Base-by-base conservation (phyloP, 1,139 yeast species). In the Blastobotrys niveus region DNA sequence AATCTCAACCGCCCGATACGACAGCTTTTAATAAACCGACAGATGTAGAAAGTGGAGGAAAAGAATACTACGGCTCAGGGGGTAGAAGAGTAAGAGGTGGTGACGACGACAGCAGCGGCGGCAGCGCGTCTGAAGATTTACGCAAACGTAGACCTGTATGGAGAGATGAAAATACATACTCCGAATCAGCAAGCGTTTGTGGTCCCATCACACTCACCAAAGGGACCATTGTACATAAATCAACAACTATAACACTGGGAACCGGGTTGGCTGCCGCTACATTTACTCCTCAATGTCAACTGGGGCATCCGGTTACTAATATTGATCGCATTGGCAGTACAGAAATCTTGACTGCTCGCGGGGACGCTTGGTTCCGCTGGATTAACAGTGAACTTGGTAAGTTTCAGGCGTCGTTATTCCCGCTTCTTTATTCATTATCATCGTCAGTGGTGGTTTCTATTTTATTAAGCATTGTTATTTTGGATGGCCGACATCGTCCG, bases 361-460 rank as follows among this genome's bases (percentile, higher is more conserved):
- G 42, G 15, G 25, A 42, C 6, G 47, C 39, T 7, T 54, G 58
- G 58, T 20, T 18, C n/a, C 37, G 32, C 14, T 54, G 56, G 56
- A 34, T 53, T 20, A 3, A 21, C 10, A 33, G 40, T 18, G 43
- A 40, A 29, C 24, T 35, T 18, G 50, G 50, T 4, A 38, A 24
- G 22, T 39, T 40, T 34, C 42, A 42, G 9, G 19, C 51, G 9
- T 34, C 48, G 26, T 27, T 49, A 14, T 44, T 45, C 12, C 56
- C 88, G 0, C 71, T 80, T 29, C 65, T 82, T 1, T 79, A 80
- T 57, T 74, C 84, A 0, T 62, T 82, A 21, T 73, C 86, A 9
- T 74, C 80, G 1, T 80, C 81, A 60, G 77, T 83, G 14, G 82
- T 82, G 15, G 72, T 82, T 9, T 76, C 82, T 6, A 69, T 82